A percentile compares a stretch with the other conserved stretches of the same genome.
phyloP scores from a whole-genome alignment of 2,329 filamentous ascomycete genomes.

The Fusarium sororula region DNA sequence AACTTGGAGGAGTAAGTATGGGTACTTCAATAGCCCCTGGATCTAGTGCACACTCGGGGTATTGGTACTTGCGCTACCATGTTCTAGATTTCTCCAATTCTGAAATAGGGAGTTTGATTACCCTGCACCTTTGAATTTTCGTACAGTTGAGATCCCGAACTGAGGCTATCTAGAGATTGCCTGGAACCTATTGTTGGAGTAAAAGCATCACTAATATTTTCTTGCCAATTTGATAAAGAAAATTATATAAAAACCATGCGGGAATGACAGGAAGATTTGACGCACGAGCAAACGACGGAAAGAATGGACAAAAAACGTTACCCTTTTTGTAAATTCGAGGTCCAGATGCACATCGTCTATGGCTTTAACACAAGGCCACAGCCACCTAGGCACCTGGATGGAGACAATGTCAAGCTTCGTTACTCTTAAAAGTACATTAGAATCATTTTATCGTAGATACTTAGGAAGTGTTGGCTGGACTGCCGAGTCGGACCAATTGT shows the following conservation, averaged over 20 bases:
- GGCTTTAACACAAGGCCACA: rapidly evolving
- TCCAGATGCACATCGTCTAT: rapidly evolving
- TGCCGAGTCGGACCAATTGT: no score
- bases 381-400: rapidly evolving
- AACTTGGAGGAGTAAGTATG: neutral
- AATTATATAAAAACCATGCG: rapidly evolving
- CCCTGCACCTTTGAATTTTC: neutral
- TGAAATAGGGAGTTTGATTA: neutral
- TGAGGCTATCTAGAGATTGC: neutral
- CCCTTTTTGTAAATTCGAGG: no score
- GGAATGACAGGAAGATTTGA: rapidly evolving
- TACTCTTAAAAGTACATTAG: rapidly evolving
- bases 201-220: rapidly evolving
- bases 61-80: neutral
- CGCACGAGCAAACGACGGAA: rapidly evolving
- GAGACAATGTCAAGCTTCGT: no score
- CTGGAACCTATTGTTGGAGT: rapidly evolving
- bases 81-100: neutral
- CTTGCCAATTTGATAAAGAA: no score
- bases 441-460: rapidly evolving
- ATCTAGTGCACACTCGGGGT: neutral
- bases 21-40: neutral
- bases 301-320: no score
- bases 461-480: no score
- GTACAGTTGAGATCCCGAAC: rapidly evolving